These are phyloP conservation scores for Cantharellus cinnabarinus DNA, from an alignment of 768 basidiomycete genomes.

Conservation along the genomic window DNA sequence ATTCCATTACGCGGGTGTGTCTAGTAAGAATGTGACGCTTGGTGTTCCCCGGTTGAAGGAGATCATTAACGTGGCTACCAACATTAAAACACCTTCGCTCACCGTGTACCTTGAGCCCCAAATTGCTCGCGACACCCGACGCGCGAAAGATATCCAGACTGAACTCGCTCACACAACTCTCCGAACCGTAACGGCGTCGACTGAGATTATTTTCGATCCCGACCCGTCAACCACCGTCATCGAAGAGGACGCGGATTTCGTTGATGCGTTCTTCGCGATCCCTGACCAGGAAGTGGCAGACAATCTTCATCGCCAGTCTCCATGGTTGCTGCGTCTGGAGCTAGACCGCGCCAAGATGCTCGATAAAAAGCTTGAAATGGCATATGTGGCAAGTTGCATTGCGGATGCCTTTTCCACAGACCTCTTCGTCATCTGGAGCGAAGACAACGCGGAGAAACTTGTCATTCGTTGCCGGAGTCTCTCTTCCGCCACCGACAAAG, in stretches of 20 bases:
- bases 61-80: conserved; percentile 96
- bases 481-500: conserved; percentile 55
- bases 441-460: conserved; percentile 95
- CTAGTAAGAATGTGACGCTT: conserved; percentile 98
- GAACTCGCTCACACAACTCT: conserved; percentile 87
- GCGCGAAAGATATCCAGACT: conserved; percentile 79
- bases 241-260: conserved; percentile 87
- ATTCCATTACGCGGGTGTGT: conserved; percentile 99
- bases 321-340: conserved; percentile 92
- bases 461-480: conserved; percentile 90
- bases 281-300: conserved; percentile 90
- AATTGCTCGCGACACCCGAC: conserved; percentile 34
- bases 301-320: conserved; percentile 80
- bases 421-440: conserved; percentile 94
- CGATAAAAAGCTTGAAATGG: conserved; percentile 89
- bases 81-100: conserved; percentile 97
- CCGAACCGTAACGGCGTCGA: conserved; percentile 81
- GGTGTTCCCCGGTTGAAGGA: conserved; percentile 98
- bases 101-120: conserved; percentile 70
- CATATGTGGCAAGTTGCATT: conserved; percentile 82
- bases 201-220: conserved; percentile 97
- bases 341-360: conserved; percentile 96
- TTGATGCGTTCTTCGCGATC: conserved; percentile 98
- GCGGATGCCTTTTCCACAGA: conserved; percentile 90
- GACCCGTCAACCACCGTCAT: conserved; percentile 82